Evolutionary conservation across 352 stramenopile species (phyloP).

Genomic region (Aphanomyces cochlioides): DNA sequence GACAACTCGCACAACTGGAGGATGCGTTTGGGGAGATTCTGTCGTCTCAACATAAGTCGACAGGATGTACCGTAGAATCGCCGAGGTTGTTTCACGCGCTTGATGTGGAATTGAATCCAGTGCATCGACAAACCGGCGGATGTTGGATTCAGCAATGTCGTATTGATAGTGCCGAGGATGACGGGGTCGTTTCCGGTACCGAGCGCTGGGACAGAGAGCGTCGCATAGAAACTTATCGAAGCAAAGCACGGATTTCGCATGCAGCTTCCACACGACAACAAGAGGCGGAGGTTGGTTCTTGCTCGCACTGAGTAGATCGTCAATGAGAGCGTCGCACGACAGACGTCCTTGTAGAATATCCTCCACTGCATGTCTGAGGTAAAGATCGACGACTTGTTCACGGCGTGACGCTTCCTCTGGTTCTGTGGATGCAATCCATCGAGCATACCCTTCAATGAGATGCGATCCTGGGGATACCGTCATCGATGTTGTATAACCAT

Average conservation of each 20-base stretch:
- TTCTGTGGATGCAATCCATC: too few species aligned
- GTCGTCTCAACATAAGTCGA: neutral
- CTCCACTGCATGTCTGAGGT: too few species aligned
- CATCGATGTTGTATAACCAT: too few species aligned
- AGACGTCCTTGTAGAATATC: too few species aligned
- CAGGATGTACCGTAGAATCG: constrained; percentile 1
- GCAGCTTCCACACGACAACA: constrained; percentile 7
- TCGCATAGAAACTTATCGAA: constrained; percentile 4
- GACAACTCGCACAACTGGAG: constrained; percentile 9
- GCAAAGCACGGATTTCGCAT: neutral
- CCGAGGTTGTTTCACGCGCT: neutral
- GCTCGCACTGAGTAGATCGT: too few species aligned
- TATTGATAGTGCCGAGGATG: neutral
- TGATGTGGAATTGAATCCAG: neutral
- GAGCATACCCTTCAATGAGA: too few species aligned
- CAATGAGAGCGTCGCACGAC: too few species aligned
- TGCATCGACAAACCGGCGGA: neutral
- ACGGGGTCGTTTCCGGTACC: neutral
- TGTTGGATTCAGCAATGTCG: neutral
- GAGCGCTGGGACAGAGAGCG: neutral
- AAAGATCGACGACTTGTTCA: too few species aligned
- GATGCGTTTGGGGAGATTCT: neutral
- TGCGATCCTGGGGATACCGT: too few species aligned
- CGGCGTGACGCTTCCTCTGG: too few species aligned
- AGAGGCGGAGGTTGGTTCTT: too few species aligned